Evolutionary conservation across 1,284 basidiomycete species (phyloP), one percentile per base, ranked within the genome.

Genomic region (Ceratobasidium theobromae): DNA sequence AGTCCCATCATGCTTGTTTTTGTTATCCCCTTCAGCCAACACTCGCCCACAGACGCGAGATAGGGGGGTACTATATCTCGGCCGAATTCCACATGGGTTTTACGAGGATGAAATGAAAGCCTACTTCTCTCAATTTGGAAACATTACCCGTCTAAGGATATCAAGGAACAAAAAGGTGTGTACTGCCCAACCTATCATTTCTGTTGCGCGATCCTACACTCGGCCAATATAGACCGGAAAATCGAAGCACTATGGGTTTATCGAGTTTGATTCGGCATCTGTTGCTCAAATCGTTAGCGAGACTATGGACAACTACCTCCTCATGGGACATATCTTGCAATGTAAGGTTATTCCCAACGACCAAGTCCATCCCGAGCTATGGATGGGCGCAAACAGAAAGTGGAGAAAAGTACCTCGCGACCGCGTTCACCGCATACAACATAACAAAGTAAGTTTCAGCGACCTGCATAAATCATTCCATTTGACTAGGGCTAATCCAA

Each of bases 301-400:
- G 74, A 99, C 97, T 49, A 98, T 99, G 96, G 86, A 99, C 82
- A 98, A 98, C 79, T 99, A 98, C 77, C 84, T 99, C 30, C 82
- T 99, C 71, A 86, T 91, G 81, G 95, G 95, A 2, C 93, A 97
- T 73, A 87, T 99, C 70, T 81, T 99, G 53, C 86, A 86, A 68
- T 98, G 96, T 79, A 88, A 90, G 73, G 78, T 93, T 66, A 85
- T 97, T 65, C 89, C 94, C 21, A 86, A 87, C 71, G 93, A 95
- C 32, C 79, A 96, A 70, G 85, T 98, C 0, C 95, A 99, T 76
- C 90, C 95, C 3, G 86, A 95, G 73, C 78, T 99, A 2, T 99
- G 97, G 97, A 81, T 96, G 14, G 96, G 97, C n/a, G 93, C 95
- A 23, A 96, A 98, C 77, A 84, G 89, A 71, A 95, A 93, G 77